Base-by-base conservation (phyloP, 768 basidiomycete species). In the Boletus vermiculosoides region DNA sequence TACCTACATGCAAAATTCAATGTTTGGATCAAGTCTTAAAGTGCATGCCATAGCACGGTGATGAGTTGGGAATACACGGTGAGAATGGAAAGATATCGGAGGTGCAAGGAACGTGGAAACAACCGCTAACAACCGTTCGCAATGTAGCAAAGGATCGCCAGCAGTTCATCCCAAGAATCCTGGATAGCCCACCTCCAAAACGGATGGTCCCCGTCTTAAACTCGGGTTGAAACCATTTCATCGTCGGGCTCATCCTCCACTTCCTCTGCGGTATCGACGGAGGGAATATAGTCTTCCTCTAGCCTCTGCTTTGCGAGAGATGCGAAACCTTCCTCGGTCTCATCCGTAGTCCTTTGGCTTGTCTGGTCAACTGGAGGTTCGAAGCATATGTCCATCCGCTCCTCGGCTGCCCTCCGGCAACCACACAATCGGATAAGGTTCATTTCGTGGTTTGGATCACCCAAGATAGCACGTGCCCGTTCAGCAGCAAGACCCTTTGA, bases 401-500 rank as follows among this genome's bases (percentile, higher is more conserved):
- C 51, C 48, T 71, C 52, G 1, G 47, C 52, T 47, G 50, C 53
- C 57, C 50, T 67, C 47, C 63, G 63, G 56, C 82, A 83, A 50
- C 71, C 68, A 58, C 82, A 83, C 36, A 83, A 46, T 9, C 64
- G 67, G 2, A 68, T 57, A 31, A 91, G 69, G 42, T 68, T 74
- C 53, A 77, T 76, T 0, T 79, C 78, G 25, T 78, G 80, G 20
- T 62, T 64, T 2, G 73, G 56, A 56, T 86, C 81, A 53, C 72
- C 75, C 55, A 91, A 73, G 31, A 82, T 68, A n/a, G 73, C 65
- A 40, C 83, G 70, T 0, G 88, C 87, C 25, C 78, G 74, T 66
- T 88, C 86, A 2, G 88, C 80, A 2, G 84, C 88, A 45, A 85
- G 77, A 30, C 84, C 85, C 64, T 85, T 88, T 4, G 87, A 85